Evolutionary conservation across 495 filamentous ascomycete species (phyloP).

Genomic region (Xylaria grammica): DNA sequence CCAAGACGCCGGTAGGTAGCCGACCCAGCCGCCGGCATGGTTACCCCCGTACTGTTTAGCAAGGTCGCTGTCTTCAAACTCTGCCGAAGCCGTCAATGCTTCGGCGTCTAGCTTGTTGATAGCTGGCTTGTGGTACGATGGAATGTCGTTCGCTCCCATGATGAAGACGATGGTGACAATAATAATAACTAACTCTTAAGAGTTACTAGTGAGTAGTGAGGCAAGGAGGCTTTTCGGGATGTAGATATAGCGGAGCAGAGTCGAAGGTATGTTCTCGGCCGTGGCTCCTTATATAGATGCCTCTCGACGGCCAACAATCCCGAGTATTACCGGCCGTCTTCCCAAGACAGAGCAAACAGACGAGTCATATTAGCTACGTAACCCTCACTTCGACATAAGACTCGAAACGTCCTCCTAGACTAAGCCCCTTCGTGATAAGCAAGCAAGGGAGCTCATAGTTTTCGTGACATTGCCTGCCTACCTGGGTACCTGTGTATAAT

Average conservation of each 20-base stretch:
- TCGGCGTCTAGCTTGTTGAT: constrained; percentile 19
- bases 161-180: constrained; percentile 2
- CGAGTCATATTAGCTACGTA: constrained; percentile 5
- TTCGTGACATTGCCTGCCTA: background rate
- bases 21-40: constrained; percentile 38
- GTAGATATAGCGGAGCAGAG: background rate
- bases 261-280: background rate
- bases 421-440: constrained; percentile 10
- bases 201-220: background rate
- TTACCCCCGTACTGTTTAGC: constrained; percentile 38
- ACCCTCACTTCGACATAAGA: background rate
- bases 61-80: constrained; percentile 30
- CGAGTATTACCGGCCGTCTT: background rate
- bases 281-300: constrained; percentile 1
- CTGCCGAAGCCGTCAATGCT: background rate
- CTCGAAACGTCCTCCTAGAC: background rate
- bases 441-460: background rate
- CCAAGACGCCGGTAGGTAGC: constrained; percentile 36
- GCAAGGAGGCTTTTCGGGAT: background rate
- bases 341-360: background rate
- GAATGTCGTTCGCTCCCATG: constrained; percentile 22
- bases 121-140: constrained; percentile 24
- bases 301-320: background rate
- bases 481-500: background rate
- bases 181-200: background rate